Evolutionary conservation across 495 filamentous ascomycete species (phyloP).

Genomic region (Penicillium arizonense): DNA sequence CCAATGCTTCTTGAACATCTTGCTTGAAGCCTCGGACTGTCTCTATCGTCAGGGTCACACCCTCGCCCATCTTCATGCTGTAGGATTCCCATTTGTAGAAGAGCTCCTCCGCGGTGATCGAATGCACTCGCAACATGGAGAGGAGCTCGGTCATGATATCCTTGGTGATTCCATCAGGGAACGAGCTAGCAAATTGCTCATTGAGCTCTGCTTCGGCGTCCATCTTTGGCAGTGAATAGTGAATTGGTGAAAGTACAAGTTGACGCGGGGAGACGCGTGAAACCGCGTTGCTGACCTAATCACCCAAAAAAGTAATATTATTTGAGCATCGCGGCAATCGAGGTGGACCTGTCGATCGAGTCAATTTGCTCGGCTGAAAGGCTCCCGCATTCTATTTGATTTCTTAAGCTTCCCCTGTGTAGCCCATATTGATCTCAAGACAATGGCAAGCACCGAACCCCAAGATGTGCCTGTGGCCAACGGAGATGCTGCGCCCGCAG

Average conservation of each 20-base stretch:
- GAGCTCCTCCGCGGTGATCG: slow-evolving; percentile 73
- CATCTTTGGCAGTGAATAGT: slow-evolving; percentile 15
- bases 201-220: slow-evolving; percentile 58
- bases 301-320: slow-evolving; percentile 22
- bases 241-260: slow-evolving; percentile 8
- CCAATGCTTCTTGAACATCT: slow-evolving; percentile 78
- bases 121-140: slow-evolving; percentile 80
- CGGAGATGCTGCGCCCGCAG: slow-evolving; percentile 13
- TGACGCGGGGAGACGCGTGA: slow-evolving; percentile 17
- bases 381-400: neutral
- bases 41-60: slow-evolving; percentile 65
- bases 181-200: slow-evolving; percentile 59
- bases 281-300: slow-evolving; percentile 23
- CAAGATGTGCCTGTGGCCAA: slow-evolving; percentile 10
- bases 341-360: slow-evolving; percentile 8
- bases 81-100: slow-evolving; percentile 99
- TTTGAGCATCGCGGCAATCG: slow-evolving; percentile 1
- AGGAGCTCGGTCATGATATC: slow-evolving; percentile 77
- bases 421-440: neutral
- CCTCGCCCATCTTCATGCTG: slow-evolving; percentile 87
- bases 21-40: slow-evolving; percentile 76
- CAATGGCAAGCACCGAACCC: slow-evolving; percentile 2
- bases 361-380: neutral
- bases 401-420: neutral
- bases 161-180: slow-evolving; percentile 56